phyloP scores from a whole-genome alignment of 441 rosid genomes.

The Gossypium gossypioides region DNA sequence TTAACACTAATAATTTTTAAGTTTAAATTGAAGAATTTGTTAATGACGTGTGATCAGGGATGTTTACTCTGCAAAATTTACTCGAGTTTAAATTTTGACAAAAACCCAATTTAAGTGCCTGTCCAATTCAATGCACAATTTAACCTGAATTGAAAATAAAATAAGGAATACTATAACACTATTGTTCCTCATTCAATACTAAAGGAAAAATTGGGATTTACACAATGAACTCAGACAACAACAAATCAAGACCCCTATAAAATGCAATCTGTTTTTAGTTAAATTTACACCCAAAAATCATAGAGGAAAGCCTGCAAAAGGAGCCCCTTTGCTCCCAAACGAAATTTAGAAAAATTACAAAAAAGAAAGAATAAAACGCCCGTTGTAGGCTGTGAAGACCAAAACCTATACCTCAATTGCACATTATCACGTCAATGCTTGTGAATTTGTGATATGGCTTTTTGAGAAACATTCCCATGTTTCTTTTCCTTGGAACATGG shows the following conservation, averaged over 20 bases:
- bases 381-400: conserved; percentile 19
- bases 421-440: background rate
- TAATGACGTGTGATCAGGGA: too few species aligned
- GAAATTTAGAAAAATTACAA: background rate
- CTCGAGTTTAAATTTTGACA: too few species aligned
- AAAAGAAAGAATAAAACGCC: conserved; percentile 11
- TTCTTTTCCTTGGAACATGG: conserved; percentile 24
- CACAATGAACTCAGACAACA: conserved; percentile 20
- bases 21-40: too few species aligned
- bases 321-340: conserved; percentile 20
- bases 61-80: too few species aligned
- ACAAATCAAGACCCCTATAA: conserved; percentile 30
- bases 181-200: background rate
- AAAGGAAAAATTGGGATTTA: background rate
- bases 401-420: conserved; percentile 18
- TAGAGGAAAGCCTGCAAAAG: background rate
- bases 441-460: background rate
- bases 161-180: too few species aligned
- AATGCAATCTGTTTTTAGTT: conserved; percentile 17
- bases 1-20: too few species aligned
- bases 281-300: conserved; percentile 22
- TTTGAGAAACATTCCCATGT: conserved; percentile 33
- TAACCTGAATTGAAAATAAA: too few species aligned
- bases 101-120: too few species aligned
- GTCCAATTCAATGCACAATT: too few species aligned